Evolutionary conservation across 345 rosid genomes (phyloP).

Genomic region (Acer saccharum): DNA sequence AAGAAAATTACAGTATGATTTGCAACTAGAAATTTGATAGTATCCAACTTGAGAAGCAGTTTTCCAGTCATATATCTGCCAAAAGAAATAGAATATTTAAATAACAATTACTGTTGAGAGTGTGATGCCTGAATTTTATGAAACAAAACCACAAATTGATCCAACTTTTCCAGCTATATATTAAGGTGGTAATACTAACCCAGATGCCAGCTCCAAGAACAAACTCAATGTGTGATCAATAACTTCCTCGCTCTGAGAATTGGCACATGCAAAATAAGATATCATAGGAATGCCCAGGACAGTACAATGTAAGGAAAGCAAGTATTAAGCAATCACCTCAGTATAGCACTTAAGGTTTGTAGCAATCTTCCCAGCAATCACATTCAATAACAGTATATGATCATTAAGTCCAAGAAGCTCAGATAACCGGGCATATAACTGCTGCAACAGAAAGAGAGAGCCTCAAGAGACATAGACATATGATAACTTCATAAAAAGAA

Average conservation of each 20-base stretch:
- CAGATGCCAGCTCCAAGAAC: slow-evolving; percentile 93
- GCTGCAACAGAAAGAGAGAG: slow-evolving; percentile 66
- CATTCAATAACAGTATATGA: slow-evolving; percentile 84
- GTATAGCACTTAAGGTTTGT: slow-evolving; percentile 94
- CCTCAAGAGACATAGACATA: slow-evolving; percentile 31
- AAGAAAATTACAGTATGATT: slow-evolving; percentile 84
- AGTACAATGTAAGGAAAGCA: slow-evolving; percentile 5
- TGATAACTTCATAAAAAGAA: neutral
- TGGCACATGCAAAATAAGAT: slow-evolving; percentile 14
- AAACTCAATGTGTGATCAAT: slow-evolving; percentile 92
- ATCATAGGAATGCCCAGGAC: slow-evolving; percentile 15
- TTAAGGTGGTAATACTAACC: slow-evolving; percentile 54
- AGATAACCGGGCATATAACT: slow-evolving; percentile 86
- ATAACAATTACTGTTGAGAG: neutral
- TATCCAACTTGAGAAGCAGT: slow-evolving; percentile 90
- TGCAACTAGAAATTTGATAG: slow-evolving; percentile 85
- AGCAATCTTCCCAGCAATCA: slow-evolving; percentile 92
- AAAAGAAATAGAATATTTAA: slow-evolving; percentile 17
- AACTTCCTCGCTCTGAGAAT: slow-evolving; percentile 85
- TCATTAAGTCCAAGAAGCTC: slow-evolving; percentile 96
- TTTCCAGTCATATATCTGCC: slow-evolving; percentile 98
- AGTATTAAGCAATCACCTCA: slow-evolving; percentile 49
- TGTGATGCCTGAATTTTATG: neutral
- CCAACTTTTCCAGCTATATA: slow-evolving; percentile 9
- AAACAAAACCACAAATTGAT: slow-evolving; percentile 13